Evolutionary conservation across 2,329 filamentous ascomycete genomes (phyloP).

Genomic region (Madurella fahalii): DNA sequence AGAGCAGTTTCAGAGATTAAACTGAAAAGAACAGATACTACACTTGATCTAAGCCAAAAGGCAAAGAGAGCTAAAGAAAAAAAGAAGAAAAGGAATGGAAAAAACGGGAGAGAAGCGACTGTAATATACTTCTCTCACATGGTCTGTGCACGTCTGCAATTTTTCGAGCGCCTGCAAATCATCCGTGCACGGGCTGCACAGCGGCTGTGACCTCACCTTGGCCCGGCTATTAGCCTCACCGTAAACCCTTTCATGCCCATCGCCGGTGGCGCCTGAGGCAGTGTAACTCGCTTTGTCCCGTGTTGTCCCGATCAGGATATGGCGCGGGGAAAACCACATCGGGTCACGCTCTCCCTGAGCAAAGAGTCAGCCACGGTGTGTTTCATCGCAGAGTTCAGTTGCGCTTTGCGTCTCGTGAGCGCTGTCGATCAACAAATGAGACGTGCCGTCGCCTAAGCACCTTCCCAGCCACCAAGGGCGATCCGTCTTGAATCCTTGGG

Average conservation of each 20-base stretch:
- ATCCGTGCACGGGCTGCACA: slow-evolving; percentile 2
- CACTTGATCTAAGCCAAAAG: slow-evolving; percentile 27
- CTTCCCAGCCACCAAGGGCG: background rate
- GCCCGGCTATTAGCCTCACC: too few relatives aligned
- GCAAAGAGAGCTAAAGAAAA: slow-evolving; percentile 25
- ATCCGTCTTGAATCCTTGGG: background rate
- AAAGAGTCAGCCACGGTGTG: too few relatives aligned
- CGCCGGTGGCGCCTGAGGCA: too few relatives aligned
- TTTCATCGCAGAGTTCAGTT: background rate
- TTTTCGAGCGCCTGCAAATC: background rate
- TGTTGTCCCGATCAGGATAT: too few relatives aligned
- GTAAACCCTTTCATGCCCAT: too few relatives aligned
- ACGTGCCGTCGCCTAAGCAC: background rate
- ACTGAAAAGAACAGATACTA: slow-evolving; percentile 27
- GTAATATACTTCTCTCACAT: background rate
- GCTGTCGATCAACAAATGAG: background rate
- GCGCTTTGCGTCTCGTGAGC: background rate
- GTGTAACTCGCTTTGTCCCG: too few relatives aligned
- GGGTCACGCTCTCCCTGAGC: too few relatives aligned
- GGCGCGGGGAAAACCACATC: too few relatives aligned
- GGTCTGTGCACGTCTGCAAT: slow-evolving; percentile 12
- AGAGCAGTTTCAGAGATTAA: slow-evolving; percentile 27
- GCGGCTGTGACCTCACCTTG: too few relatives aligned
- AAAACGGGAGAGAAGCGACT: background rate
- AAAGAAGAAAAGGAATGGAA: slow-evolving; percentile 13